Conservation (phyloP, 345 rosid genomes). For the Nephelium lappaceum region DNA sequence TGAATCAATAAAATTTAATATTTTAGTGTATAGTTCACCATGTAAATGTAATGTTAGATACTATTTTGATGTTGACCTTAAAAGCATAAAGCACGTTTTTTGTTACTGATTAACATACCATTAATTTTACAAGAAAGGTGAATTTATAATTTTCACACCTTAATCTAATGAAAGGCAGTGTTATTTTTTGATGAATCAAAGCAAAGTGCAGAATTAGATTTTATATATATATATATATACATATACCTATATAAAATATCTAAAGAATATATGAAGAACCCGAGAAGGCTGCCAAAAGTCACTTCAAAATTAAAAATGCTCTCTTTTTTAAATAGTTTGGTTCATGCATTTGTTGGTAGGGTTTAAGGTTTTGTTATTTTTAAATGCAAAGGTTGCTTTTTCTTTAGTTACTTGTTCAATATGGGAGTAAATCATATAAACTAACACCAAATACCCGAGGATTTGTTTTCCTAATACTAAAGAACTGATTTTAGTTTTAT, state of each 20-base stretch:
- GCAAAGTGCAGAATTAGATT: not conserved
- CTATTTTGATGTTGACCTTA: not conserved
- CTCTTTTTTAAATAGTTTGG: too few species aligned
- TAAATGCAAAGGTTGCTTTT: too few species aligned
- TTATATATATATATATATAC: too few species aligned
- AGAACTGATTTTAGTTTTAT: too few species aligned
- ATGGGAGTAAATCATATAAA: too few species aligned
- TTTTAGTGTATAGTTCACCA: not conserved
- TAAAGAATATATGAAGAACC: not conserved
- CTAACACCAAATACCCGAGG: too few species aligned
- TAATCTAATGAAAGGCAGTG: not conserved
- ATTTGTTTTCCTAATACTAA: too few species aligned
- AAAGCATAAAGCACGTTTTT: constrained; percentile 13
- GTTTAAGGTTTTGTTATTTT: too few species aligned
- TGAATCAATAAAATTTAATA: too few species aligned
- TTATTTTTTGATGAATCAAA: not conserved
- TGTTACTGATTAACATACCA: not conserved
- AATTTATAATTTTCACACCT: not conserved
- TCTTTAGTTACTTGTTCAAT: too few species aligned
- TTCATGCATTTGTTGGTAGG: not conserved
- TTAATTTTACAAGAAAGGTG: not conserved
- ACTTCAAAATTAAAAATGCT: not conserved
- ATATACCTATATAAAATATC: too few species aligned
- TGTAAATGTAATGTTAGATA: not conserved
- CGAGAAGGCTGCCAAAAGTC: not conserved